A percentile compares a stretch with the other conserved stretches of the same genome.
Evolutionary conservation across 352 stramenopile species (phyloP).

Genomic region (Blastocystis hominis): DNA sequence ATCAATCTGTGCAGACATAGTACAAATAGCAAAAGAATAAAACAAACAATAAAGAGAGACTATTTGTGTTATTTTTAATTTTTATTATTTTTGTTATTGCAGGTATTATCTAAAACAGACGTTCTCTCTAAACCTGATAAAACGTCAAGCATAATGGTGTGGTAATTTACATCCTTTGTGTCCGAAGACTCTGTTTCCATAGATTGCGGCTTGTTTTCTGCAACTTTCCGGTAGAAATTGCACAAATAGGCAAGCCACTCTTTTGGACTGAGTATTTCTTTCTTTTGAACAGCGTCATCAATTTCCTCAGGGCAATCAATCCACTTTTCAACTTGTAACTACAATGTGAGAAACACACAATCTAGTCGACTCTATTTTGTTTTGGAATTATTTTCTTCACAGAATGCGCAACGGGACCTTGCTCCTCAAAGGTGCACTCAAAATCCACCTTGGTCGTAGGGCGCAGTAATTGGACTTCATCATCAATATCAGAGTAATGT

Average conservation of each 20-base stretch:
- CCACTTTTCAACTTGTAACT: constrained; percentile 42
- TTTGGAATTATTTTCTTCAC: constrained; percentile 50
- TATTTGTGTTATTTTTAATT: too few species aligned
- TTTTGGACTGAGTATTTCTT: not conserved
- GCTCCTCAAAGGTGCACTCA: constrained; percentile 18
- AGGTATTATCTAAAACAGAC: not conserved
- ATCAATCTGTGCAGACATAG: not conserved
- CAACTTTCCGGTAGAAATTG: not conserved
- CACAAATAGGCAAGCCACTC: not conserved
- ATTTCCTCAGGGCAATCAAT: not conserved
- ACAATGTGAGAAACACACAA: not conserved
- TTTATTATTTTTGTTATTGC: not conserved
- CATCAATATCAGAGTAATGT: constrained; percentile 54
- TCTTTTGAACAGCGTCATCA: constrained; percentile 6
- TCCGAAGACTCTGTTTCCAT: not conserved
- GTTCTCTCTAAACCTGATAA: not conserved
- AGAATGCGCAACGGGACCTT: not conserved
- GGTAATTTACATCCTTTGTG: constrained; percentile 16
- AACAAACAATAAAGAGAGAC: not conserved
- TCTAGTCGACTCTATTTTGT: not conserved
- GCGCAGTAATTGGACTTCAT: constrained; percentile 24
- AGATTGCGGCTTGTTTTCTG: not conserved
- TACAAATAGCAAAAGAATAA: not conserved
- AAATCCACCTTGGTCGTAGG: constrained; percentile 45
- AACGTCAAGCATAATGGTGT: constrained; percentile 25